phyloP scores from a whole-genome alignment of 2,329 filamentous ascomycete species.

The Ophiostoma sp. region DNA sequence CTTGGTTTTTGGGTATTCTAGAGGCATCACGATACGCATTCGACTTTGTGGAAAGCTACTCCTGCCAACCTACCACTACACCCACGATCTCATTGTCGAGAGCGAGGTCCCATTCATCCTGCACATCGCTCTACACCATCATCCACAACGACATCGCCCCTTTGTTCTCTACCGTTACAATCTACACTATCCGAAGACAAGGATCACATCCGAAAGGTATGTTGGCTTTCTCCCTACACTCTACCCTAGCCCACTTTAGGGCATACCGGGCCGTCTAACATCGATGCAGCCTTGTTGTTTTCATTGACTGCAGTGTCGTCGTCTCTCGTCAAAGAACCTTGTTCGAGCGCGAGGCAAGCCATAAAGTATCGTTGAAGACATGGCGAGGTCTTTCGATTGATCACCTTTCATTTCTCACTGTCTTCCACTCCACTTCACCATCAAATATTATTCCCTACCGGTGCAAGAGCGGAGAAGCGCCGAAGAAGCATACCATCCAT shows the following conservation, averaged over 20 bases:
- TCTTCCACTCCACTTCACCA: neutral
- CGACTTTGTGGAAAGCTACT: neutral
- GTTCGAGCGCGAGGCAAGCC: neutral
- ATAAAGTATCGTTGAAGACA: neutral
- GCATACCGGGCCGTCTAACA: neutral
- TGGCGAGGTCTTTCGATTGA: neutral
- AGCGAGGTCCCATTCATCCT: neutral
- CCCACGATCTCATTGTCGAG: neutral
- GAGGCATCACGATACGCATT: neutral
- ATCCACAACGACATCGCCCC: neutral
- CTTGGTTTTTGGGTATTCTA: neutral
- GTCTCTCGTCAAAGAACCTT: neutral
- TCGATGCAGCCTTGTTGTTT: neutral
- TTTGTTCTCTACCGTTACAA: neutral
- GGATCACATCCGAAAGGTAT: neutral
- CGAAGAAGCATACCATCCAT: neutral
- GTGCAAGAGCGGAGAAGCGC: neutral
- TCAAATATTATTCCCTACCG: neutral
- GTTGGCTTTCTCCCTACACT: neutral
- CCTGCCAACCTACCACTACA: neutral
- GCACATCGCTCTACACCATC: neutral
- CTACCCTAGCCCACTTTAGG: neutral
- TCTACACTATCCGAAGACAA: neutral
- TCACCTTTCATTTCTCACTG: neutral
- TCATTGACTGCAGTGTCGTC: too few species aligned